Evolutionary conservation across 2,329 filamentous ascomycete species (phyloP).

Genomic region (Aspergillus glaucus): DNA sequence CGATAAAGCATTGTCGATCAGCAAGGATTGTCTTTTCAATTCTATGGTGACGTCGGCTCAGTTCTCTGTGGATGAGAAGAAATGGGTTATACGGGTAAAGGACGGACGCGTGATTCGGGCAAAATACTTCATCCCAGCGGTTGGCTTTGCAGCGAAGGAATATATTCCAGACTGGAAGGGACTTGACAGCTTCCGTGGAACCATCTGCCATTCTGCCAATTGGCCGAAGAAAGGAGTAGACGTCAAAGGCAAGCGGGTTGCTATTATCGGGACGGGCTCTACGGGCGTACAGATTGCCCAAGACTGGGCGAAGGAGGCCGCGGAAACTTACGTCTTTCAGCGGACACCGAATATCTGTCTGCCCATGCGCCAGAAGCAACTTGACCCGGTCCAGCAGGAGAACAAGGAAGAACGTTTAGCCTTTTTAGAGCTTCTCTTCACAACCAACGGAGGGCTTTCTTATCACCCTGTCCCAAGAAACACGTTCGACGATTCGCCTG

Average conservation of each 20-base stretch:
- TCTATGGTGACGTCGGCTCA: conserved; percentile 1
- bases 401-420: conserved; percentile 1
- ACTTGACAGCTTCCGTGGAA: conserved; percentile 45
- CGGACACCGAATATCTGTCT: conserved; percentile 33
- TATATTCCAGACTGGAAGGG: conserved; percentile 50
- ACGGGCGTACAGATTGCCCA: conserved; percentile 23
- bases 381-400: conserved; percentile 6
- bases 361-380: conserved; percentile 23
- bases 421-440: conserved; percentile 5
- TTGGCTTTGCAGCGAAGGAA: conserved; percentile 31
- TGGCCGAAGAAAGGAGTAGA: conserved; percentile 45
- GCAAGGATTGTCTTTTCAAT: conserved; percentile 3
- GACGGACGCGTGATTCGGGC: background rate
- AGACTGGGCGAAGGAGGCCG: conserved; percentile 20
- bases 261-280: conserved; percentile 37
- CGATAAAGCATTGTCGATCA: background rate
- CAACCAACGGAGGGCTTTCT: background rate
- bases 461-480: conserved; percentile 1
- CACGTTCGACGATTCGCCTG: background rate
- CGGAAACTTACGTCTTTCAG: conserved; percentile 27
- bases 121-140: conserved; percentile 12
- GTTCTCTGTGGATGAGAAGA: background rate
- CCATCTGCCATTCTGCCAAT: conserved; percentile 47
- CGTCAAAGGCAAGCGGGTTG: conserved; percentile 42
- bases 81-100: background rate